Conservation (phyloP, 1,139 yeast genomes). For the Protomyces pachydermus region DNA sequence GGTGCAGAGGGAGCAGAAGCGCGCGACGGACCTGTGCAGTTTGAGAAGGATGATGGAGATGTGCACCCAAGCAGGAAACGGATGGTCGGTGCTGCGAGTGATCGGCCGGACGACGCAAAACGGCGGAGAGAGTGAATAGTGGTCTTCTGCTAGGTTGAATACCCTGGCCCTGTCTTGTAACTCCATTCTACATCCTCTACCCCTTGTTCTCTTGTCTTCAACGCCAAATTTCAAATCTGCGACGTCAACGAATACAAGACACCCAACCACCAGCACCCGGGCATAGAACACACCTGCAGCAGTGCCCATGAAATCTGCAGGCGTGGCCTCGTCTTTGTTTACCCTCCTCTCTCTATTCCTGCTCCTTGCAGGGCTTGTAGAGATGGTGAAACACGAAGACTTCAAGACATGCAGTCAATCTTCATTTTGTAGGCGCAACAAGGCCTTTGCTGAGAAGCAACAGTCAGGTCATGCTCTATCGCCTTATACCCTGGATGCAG, state of each 20-base stretch:
- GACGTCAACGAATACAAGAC: too few relatives aligned
- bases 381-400: conserved; percentile 61
- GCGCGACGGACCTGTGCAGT: conserved; percentile 50
- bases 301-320: background rate
- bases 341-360: background rate
- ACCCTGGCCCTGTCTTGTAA: too few relatives aligned
- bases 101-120: background rate
- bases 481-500: conserved; percentile 53
- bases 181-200: too few relatives aligned
- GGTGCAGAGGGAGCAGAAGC: conserved; percentile 33
- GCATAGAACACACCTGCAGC: background rate
- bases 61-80: conserved; percentile 7
- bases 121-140: background rate
- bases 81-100: background rate
- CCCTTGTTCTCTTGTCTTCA: too few relatives aligned
- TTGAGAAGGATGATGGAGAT: conserved; percentile 44
- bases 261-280: too few relatives aligned
- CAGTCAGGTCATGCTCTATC: conserved; percentile 39
- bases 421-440: conserved; percentile 80
- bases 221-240: too few relatives aligned
- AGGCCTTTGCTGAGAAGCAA: conserved; percentile 55
- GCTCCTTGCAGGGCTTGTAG: conserved; percentile 6
- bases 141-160: too few relatives aligned
- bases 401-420: conserved; percentile 77
- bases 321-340: background rate